Base-by-base conservation (phyloP, 768 basidiomycete genomes). In the Serendipita sp. region DNA sequence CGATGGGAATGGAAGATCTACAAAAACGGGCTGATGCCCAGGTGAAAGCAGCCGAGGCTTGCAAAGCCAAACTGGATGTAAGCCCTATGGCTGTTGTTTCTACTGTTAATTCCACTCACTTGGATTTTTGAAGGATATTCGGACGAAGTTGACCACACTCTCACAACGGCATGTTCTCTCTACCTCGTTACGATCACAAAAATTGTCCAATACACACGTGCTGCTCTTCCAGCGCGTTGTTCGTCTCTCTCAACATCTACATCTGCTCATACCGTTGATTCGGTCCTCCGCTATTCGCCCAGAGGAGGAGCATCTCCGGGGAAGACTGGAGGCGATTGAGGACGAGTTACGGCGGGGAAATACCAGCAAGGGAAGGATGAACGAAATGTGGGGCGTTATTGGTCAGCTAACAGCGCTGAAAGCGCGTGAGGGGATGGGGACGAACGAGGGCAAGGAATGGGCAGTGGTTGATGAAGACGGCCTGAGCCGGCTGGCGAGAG, bases 381-480 rank as follows among this genome's bases (percentile, higher is more conserved):
- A 87, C 66, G 90, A 92, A 69, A 74, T 93, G 28, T 93, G 90
- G 90, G 88, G 88, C 16, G 74, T 88, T 14, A 79, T 92, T 7
- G 88, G 88, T 2, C 82, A 86, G 48, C 75, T 91, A 17, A 79
- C 79, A 61, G 79, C 79, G 5, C 78, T 81, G 28, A 74, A 78
- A 67, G 82, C 85, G 68, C 61, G 68, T 13, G 69, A 67, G 72
- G 76, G 43, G 78, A 76, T 51, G 71, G 75, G 64, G 77, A 78
- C 65, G 72, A 71, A 70, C 28, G 66, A 65, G 3, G 63, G 60
- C 16, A 77, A 78, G 5, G 86, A 84, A 67, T 90, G 88, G 88
- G 80, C 82, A 0, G 87, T 91, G n/a, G 86, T 88, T 2, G 90
- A 93, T 70, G 87, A 89, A 68, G 88, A 90, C 1, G 90, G 90